These are phyloP conservation scores for Remersonia thermophila DNA, from an alignment of 2,329 filamentous ascomycete species.

Conservation along the genomic window DNA sequence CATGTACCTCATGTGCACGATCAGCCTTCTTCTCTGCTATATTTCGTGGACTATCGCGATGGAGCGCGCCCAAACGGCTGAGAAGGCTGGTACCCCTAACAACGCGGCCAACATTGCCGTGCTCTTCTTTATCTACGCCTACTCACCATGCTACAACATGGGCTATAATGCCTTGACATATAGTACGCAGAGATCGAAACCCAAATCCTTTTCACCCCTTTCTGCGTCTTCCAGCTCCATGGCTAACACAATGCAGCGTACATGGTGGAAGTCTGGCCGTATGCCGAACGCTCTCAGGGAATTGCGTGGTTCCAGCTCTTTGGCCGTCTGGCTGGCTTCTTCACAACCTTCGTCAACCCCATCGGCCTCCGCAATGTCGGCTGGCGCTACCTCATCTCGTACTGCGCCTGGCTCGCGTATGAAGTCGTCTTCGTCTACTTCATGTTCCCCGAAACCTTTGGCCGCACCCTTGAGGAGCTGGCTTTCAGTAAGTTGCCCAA, in stretches of 20 bases:
- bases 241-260: constrained; percentile 11
- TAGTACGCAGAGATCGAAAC: constrained; percentile 36
- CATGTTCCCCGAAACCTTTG: constrained; percentile 20
- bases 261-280: constrained; percentile 19
- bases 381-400: constrained; percentile 17
- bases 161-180: constrained; percentile 54
- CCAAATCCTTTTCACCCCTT: too few relatives aligned
- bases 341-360: constrained; percentile 18
- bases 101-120: constrained; percentile 24
- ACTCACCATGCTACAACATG: constrained; percentile 47
- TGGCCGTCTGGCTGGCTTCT: constrained; percentile 15
- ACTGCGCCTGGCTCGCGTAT: constrained; percentile 17
- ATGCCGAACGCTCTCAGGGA: constrained; percentile 14
- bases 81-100: constrained; percentile 13
- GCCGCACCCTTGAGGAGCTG: constrained; percentile 21
- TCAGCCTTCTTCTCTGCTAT: constrained; percentile 36
- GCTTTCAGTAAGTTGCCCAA: constrained; percentile 19
- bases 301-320: constrained; percentile 17
- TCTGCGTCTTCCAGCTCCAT: too few relatives aligned
- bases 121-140: constrained; percentile 48
- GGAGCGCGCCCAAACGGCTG: constrained; percentile 11
- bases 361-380: constrained; percentile 16
- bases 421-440: constrained; percentile 17
- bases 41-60: constrained; percentile 15
- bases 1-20: constrained; percentile 40